A percentile compares a stretch with the other conserved stretches of the same genome.
Evolutionary conservation across 805 yeast species (phyloP).

Genomic region (Pichia paraexigua): DNA sequence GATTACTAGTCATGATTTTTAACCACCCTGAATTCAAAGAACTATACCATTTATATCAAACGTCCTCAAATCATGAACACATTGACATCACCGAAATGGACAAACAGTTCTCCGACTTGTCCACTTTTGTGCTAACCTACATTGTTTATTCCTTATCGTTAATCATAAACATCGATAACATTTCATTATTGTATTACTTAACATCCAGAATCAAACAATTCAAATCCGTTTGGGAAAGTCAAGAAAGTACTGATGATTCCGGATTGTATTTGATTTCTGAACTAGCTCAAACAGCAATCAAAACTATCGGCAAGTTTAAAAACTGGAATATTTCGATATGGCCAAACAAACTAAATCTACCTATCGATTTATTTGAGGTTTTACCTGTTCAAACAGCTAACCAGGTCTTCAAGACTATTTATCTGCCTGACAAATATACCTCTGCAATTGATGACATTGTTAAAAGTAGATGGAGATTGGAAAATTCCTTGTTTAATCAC

Average conservation of each 20-base stretch:
- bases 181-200: constrained; percentile 65
- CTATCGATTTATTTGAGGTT: constrained; percentile 63
- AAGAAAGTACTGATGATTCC: neutral
- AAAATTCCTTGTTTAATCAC: neutral
- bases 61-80: constrained; percentile 3
- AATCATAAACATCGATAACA: constrained; percentile 57
- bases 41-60: constrained; percentile 19
- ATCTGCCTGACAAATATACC: constrained; percentile 36
- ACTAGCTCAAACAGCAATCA: constrained; percentile 57
- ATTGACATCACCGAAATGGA: constrained; percentile 4
- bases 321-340: constrained; percentile 71
- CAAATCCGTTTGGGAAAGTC: constrained; percentile 20
- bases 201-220: constrained; percentile 76
- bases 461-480: constrained; percentile 9
- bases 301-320: constrained; percentile 46
- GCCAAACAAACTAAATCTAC: constrained; percentile 69
- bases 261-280: constrained; percentile 58
- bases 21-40: constrained; percentile 63
- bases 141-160: constrained; percentile 51
- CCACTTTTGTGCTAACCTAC: constrained; percentile 49
- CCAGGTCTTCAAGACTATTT: constrained; percentile 53
- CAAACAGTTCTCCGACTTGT: constrained; percentile 19
- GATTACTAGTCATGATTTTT: constrained; percentile 62
- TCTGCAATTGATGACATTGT: constrained; percentile 3
- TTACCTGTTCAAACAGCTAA: constrained; percentile 27